Evolutionary conservation across 768 basidiomycete species (phyloP).

Genomic region (Panellus pusillus): DNA sequence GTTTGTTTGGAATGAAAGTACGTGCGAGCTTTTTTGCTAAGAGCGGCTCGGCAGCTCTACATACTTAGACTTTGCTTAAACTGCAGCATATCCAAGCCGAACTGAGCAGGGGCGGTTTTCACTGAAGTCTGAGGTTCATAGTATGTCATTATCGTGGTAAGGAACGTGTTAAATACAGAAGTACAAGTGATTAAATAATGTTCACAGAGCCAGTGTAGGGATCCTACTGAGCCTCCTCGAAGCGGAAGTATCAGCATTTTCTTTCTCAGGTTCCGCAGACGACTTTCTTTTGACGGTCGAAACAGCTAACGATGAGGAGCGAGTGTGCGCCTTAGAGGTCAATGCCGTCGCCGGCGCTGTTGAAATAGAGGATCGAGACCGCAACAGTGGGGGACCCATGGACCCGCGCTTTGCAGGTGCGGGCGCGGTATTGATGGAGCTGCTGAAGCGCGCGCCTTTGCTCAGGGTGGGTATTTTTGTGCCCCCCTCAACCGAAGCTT

Average conservation of each 20-base stretch:
- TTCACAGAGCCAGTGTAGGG: conserved; percentile 18
- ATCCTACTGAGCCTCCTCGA: conserved; percentile 14
- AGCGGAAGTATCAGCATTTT: conserved; percentile 12
- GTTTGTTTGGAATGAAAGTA: too few relatives aligned
- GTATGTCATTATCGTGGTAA: conserved; percentile 15
- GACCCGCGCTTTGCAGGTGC: conserved; percentile 36
- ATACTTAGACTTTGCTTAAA: too few relatives aligned
- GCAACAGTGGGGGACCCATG: conserved; percentile 49
- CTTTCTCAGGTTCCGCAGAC: conserved; percentile 15
- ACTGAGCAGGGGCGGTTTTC: too few relatives aligned
- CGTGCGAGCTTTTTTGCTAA: too few relatives aligned
- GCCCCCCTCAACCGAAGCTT: conserved; percentile 29
- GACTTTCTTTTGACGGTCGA: conserved; percentile 26
- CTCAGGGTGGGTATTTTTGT: conserved; percentile 42
- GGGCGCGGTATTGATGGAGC: conserved; percentile 21
- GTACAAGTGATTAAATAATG: conserved; percentile 7
- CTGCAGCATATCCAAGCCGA: too few relatives aligned
- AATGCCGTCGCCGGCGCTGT: conserved; percentile 36
- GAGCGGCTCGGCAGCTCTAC: too few relatives aligned
- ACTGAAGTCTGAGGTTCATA: neutral
- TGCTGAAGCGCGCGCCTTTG: conserved; percentile 51
- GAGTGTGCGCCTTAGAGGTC: conserved; percentile 23
- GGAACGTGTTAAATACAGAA: conserved; percentile 15
- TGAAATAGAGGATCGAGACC: conserved; percentile 36
- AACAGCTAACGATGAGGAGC: conserved; percentile 12